Base-by-base conservation (phyloP, 1,284 basidiomycete genomes). In the Stereum hirsutum region DNA sequence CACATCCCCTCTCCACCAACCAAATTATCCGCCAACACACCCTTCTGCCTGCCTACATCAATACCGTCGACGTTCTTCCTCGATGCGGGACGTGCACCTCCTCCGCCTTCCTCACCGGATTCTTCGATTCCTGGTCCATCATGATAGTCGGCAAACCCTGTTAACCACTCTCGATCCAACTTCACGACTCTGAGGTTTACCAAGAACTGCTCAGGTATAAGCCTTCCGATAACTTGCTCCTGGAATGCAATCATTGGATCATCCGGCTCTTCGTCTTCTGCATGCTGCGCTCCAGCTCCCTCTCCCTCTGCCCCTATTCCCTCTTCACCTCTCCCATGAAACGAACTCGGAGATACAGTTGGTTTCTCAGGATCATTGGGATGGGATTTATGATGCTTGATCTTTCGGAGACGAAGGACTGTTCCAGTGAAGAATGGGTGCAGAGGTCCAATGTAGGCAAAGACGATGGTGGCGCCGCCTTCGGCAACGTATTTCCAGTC, bases 401-500 rank as follows among this genome's bases (percentile, higher is more conserved):
- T 41, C 57, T 94, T 94, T 46, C 82, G 73, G 36, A 94, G 65
- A 7, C 91, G 75, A 25, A 96, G 68, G 1, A 85, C 83, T 32
- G 68, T 85, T 6, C 77, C 75, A 38, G 69, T 61, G 55, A 86
- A 84, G 1, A 57, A 48, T 2, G 68, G 58, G 41, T 62, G 47
- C 1, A 50, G 38, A 0, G 73, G 63, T 0, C 89, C 88, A 10
- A 57, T 54, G 57, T 92, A 94, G 6, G 83, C 79, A 61, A 91
- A 89, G 19, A 95, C 88, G 50, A 90, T 78, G 7, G 88, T 86
- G 7, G 89, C 84, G n/a, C 87, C 89, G 12, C 92, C 92, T 63
- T 95, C 92, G 1, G 88, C 81, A 24, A 91, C 65, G 57, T 95
- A 96, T 47, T 60, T 64, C 92, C 91, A 95, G 57, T 90, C 68